Conservation (phyloP, 2,329 filamentous ascomycete species). For the Stachybotrys elegans region DNA sequence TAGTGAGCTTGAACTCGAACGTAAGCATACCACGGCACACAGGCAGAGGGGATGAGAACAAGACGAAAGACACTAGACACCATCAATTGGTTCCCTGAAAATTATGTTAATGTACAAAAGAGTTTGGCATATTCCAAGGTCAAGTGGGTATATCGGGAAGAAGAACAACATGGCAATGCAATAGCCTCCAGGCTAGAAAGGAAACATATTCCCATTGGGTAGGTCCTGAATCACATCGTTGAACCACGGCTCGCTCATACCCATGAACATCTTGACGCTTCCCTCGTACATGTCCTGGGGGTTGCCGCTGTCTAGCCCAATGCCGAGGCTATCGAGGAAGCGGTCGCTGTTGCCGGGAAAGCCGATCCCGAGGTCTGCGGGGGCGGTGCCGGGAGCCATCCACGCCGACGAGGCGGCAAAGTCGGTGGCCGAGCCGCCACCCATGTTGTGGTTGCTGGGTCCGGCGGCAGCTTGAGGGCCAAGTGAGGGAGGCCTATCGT, state of each 20-base stretch:
- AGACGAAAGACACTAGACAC: no score
- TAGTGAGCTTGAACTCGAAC: no score
- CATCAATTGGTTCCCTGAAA: no score
- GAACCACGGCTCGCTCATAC: slow-evolving; percentile 34
- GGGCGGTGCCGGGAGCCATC: slow-evolving; percentile 9
- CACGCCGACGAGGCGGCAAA: slow-evolving; percentile 11
- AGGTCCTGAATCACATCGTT: slow-evolving; percentile 30
- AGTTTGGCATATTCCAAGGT: no score
- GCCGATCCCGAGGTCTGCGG: slow-evolving; percentile 17
- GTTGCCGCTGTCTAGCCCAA: slow-evolving; percentile 16
- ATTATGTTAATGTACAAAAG: no score
- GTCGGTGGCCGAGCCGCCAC: slow-evolving; percentile 19
- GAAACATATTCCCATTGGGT: slow-evolving; percentile 27
- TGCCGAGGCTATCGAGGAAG: slow-evolving; percentile 22
- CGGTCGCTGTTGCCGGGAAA: slow-evolving; percentile 1
- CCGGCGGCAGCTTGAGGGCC: slow-evolving; percentile 4
- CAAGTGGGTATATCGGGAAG: neutral
- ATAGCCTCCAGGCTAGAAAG: slow-evolving; percentile 19
- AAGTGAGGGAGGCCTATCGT: slow-evolving; percentile 5
- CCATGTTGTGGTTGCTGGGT: slow-evolving; percentile 12
- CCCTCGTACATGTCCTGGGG: slow-evolving; percentile 22
- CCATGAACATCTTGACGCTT: slow-evolving; percentile 24
- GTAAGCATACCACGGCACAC: no score
- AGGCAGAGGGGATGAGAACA: no score
- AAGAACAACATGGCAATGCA: neutral